phyloP scores from a whole-genome alignment of 139 green algal species.

The Cymbomonas tetramitiformis region DNA sequence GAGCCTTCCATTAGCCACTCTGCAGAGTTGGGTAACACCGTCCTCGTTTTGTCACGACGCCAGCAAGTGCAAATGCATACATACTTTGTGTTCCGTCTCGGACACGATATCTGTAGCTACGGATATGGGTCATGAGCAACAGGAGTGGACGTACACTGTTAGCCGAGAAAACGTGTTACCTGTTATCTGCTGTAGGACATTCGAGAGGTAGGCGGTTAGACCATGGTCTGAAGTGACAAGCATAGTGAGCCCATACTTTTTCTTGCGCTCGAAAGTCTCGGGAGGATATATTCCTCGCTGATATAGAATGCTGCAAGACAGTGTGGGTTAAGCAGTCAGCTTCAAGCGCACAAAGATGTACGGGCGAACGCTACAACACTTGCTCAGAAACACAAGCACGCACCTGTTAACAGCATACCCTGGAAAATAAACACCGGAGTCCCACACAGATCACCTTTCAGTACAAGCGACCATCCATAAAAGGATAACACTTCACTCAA shows the following conservation, averaged over 20 bases:
- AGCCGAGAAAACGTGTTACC: conserved; percentile 18
- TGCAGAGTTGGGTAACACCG: too few relatives aligned
- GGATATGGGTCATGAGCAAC: background rate
- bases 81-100: background rate
- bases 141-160: background rate
- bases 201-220: conserved; percentile 60
- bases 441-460: too few relatives aligned
- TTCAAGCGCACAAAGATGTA: background rate
- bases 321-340: conserved; percentile 29
- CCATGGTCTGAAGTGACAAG: conserved; percentile 64
- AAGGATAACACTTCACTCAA: background rate
- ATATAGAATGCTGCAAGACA: conserved; percentile 91
- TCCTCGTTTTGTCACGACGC: too few relatives aligned
- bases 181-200: conserved; percentile 63
- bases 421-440: too few relatives aligned
- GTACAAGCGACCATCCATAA: too few relatives aligned
- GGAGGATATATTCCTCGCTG: conserved; percentile 86
- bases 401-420: conserved; percentile 21
- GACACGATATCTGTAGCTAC: background rate
- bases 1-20: conserved; percentile 67
- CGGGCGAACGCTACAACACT: background rate
- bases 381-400: too few relatives aligned
- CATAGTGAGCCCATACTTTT: conserved; percentile 81
- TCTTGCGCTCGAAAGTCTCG: conserved; percentile 66
- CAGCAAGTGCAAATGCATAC: too few relatives aligned